Evolutionary conservation across 1,139 yeast species (phyloP).

Genomic region (Williopsis jadinii): DNA sequence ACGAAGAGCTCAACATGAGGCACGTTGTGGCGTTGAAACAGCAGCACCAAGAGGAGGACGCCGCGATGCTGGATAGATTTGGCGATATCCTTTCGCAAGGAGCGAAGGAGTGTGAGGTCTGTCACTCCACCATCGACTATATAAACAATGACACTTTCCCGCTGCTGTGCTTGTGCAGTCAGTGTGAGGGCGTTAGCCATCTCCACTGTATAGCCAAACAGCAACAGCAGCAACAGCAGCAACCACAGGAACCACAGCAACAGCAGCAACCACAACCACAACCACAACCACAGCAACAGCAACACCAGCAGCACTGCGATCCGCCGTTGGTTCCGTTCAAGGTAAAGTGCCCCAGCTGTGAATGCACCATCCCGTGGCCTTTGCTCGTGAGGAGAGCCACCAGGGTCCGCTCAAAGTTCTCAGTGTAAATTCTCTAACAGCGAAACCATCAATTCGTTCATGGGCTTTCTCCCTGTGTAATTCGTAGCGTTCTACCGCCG

Average conservation of each 20-base stretch:
- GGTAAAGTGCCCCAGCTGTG: constrained; percentile 32
- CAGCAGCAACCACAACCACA: no score
- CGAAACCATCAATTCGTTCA: neutral
- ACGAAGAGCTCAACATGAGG: constrained; percentile 16
- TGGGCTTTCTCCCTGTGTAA: no score
- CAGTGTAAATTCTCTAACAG: no score
- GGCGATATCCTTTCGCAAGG: constrained; percentile 23
- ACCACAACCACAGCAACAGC: constrained; percentile 1
- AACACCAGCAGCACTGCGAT: neutral
- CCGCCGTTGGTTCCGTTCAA: neutral
- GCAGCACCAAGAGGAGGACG: constrained; percentile 11
- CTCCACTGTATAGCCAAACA: constrained; percentile 35
- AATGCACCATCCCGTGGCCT: constrained; percentile 34
- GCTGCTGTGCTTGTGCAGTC: constrained; percentile 32
- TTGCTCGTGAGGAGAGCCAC: constrained; percentile 32
- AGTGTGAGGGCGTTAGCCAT: constrained; percentile 36
- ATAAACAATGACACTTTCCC: constrained; percentile 26
- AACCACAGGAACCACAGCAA: no score
- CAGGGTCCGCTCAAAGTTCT: constrained; percentile 20
- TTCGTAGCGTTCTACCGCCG: no score
- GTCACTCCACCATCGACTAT: constrained; percentile 28
- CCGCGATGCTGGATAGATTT: constrained; percentile 15
- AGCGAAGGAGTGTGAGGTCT: constrained; percentile 25
- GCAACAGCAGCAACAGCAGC: neutral
- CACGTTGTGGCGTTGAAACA: constrained; percentile 21